Percentiles rank a stretch among this genome's conserved stretches.
These are phyloP conservation scores for Sporobolomyces phaffii DNA, from an alignment of 768 basidiomycete species.

Conservation along the genomic window DNA sequence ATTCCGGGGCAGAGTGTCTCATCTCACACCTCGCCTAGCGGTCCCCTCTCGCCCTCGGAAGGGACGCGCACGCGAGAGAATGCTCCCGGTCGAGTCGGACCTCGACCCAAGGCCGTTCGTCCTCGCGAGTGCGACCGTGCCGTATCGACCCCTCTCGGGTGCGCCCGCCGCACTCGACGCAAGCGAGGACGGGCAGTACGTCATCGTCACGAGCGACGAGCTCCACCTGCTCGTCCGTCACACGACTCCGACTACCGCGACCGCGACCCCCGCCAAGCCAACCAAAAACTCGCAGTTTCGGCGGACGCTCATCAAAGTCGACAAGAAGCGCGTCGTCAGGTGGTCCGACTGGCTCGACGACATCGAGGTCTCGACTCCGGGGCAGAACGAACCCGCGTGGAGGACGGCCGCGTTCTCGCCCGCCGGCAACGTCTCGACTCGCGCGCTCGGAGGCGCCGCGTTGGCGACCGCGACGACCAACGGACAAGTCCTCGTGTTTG, in stretches of 20 bases:
- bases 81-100: too few relatives aligned
- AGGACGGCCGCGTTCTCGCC: conserved; percentile 10
- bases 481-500: conserved; percentile 22
- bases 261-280: neutral
- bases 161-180: neutral
- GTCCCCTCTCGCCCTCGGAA: neutral
- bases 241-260: neutral
- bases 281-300: neutral
- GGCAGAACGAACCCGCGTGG: conserved; percentile 6
- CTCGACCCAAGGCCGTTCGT: neutral
- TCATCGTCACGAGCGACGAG: conserved; percentile 8
- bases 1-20: too few relatives aligned
- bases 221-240: conserved; percentile 18
- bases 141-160: neutral
- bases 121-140: neutral
- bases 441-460: too few relatives aligned
- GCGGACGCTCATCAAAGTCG: neutral
- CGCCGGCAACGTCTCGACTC: too few relatives aligned
- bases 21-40: neutral
- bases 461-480: conserved; percentile 22
- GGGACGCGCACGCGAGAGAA: too few relatives aligned
- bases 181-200: conserved; percentile 12
- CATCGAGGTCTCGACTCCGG: neutral
- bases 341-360: conserved; percentile 18
- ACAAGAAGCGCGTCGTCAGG: conserved; percentile 13